Evolutionary conservation across 2,329 filamentous ascomycete species (phyloP), one percentile per base, ranked within the genome.

Genomic region (Didymella pomorum): DNA sequence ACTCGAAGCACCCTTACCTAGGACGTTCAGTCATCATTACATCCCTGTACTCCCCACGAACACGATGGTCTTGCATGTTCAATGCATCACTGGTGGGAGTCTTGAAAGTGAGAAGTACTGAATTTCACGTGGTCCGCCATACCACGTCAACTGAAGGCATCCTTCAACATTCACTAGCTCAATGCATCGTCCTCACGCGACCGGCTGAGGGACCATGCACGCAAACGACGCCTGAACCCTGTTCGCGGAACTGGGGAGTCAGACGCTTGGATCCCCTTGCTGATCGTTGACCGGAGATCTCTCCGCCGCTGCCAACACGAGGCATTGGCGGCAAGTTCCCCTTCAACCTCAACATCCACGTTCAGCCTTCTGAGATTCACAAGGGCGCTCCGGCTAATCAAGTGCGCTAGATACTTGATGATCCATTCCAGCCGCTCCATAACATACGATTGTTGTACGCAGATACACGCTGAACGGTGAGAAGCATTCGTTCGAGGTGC

Each of bases 181-280:
- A 18, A 26, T 21, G 29, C 45, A 28, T 39, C 7, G 31, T 12
- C 25, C 39, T 53, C 31, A 44, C 33, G 31, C 44, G 46, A 56
- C 39, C 18, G 28, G 43, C 14, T 16, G 7, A 47, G 35, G 31
- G 14, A 29, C 45, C 39, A 45, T 53, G 49, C 45, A 53, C n/a
- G 28, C 54, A 28, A 29, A 57, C 43, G 35, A 57, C 39, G 39
- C 35, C 29, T 23, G 9, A 50, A 50, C 31, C 56, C 50, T 53
- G 49, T 45, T 53, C 25, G 45, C 44, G 23, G 42, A 25, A 44
- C 18, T 39, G 44, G 20, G 16, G 45, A 43, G 26, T 18, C 52
- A 43, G 46, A 45, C n/a, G 43, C 44, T 33, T 20, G 37, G 44
- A 26, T 58, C 39, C 49, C 56, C 50, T 58, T 53, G 49, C 55